A percentile compares a stretch with the other conserved stretches of the same genome.
Evolutionary conservation across 2,329 filamentous ascomycete genomes (phyloP).

Genomic region (Sarocladiaceae sp.): DNA sequence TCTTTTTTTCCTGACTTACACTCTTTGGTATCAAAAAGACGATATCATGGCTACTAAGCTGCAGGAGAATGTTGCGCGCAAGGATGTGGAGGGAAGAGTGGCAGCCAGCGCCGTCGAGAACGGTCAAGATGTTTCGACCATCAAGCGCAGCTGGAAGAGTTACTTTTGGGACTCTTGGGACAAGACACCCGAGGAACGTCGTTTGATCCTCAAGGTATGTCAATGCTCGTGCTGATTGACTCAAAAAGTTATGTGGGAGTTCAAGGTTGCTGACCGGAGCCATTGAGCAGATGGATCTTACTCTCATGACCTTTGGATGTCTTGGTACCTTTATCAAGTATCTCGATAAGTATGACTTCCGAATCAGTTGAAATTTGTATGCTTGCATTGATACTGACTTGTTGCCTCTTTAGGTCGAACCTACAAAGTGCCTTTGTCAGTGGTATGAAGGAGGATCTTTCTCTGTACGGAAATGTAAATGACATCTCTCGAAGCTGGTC

Average conservation of each 20-base stretch:
- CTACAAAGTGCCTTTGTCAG: conserved; percentile 39
- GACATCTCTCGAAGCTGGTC: too few species aligned
- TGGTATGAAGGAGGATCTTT: conserved; percentile 40
- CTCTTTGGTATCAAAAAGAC: too few species aligned
- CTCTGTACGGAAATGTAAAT: conserved; percentile 38
- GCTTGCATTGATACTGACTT: not conserved
- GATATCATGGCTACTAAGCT: too few species aligned
- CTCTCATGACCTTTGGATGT: conserved; percentile 32
- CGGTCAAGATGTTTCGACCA: too few species aligned
- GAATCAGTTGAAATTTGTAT: conserved; percentile 18
- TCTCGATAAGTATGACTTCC: conserved; percentile 26
- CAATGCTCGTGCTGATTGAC: too few species aligned
- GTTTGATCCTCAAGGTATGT: conserved; percentile 38
- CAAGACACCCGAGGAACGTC: conserved; percentile 34
- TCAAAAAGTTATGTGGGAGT: too few species aligned
- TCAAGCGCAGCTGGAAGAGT: conserved; percentile 43
- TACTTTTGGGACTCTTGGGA: conserved; percentile 47
- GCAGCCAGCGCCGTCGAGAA: too few species aligned
- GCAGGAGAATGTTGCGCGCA: too few species aligned
- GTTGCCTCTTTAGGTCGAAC: conserved; percentile 22
- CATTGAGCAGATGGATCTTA: conserved; percentile 37
- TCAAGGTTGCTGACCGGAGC: too few species aligned
- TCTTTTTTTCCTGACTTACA: too few species aligned
- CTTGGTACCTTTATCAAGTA: conserved; percentile 35
- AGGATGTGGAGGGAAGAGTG: too few species aligned